These are phyloP conservation scores for Lecanosticta acicola DNA, from an alignment of 2,329 filamentous ascomycete genomes.

Conservation along the genomic window DNA sequence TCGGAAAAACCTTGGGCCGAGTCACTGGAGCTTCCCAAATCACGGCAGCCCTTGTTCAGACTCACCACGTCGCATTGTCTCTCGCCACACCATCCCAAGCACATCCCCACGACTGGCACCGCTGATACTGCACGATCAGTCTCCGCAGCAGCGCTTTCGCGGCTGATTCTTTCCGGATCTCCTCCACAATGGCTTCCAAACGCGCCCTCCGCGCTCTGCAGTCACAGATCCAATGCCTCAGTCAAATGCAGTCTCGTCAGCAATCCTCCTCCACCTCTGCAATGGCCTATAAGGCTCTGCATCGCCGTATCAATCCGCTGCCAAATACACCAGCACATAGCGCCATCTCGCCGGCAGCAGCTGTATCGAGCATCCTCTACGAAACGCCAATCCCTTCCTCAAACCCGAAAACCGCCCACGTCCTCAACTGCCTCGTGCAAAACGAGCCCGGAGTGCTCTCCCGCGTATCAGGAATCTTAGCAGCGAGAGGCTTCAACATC, in stretches of 20 bases:
- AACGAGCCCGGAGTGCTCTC: slow-evolving; percentile 98
- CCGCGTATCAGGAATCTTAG: slow-evolving; percentile 91
- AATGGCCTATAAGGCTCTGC: slow-evolving; percentile 93
- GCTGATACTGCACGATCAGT: background rate
- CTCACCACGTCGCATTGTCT: too few species aligned
- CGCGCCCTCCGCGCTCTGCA: slow-evolving; percentile 25
- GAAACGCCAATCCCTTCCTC: slow-evolving; percentile 84
- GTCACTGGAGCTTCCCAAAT: too few species aligned
- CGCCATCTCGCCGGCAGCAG: slow-evolving; percentile 83
- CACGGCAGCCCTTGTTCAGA: too few species aligned
- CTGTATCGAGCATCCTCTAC: slow-evolving; percentile 97
- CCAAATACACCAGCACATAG: slow-evolving; percentile 56
- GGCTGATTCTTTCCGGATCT: background rate
- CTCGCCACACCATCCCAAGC: too few species aligned
- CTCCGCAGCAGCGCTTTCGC: background rate
- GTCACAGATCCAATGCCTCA: slow-evolving; percentile 9
- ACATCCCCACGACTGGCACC: too few species aligned
- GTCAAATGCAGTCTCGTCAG: slow-evolving; percentile 25
- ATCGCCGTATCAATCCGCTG: slow-evolving; percentile 81
- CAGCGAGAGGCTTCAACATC: slow-evolving; percentile 97
- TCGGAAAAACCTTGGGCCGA: too few species aligned
- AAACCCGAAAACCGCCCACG: slow-evolving; percentile 83
- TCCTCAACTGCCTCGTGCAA: slow-evolving; percentile 97
- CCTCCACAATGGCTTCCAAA: slow-evolving; percentile 33
- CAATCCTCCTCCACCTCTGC: slow-evolving; percentile 66